These are phyloP conservation scores for Hyphopichia homilentoma DNA, from an alignment of 805 yeast genomes.

Conservation along the genomic window DNA sequence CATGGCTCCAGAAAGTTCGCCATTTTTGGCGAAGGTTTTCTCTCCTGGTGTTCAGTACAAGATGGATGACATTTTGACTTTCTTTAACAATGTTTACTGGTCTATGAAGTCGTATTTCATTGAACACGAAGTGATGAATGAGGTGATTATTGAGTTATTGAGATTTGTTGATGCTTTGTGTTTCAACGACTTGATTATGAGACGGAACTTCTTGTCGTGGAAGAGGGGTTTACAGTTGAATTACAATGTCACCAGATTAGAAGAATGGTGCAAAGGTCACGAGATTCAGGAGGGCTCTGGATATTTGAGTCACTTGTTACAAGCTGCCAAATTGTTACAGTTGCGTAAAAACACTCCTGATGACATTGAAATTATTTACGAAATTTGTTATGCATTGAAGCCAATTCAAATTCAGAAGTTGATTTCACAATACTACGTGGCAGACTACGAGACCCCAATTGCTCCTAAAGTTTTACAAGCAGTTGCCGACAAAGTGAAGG, in stretches of 20 bases:
- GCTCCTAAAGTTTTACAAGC: constrained; percentile 74
- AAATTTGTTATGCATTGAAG: constrained; percentile 88
- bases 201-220: constrained; percentile 94
- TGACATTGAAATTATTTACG: constrained; percentile 89
- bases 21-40: constrained; percentile 81
- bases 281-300: constrained; percentile 84
- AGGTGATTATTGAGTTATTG: constrained; percentile 77
- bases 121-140: constrained; percentile 79
- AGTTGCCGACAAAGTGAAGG: constrained; percentile 76
- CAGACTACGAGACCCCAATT: constrained; percentile 93
- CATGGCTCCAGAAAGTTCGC: constrained; percentile 76
- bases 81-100: constrained; percentile 88
- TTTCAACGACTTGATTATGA: constrained; percentile 92
- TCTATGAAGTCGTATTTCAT: constrained; percentile 88
- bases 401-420: constrained; percentile 95
- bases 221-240: constrained; percentile 95
- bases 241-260: constrained; percentile 92
- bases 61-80: constrained; percentile 91
- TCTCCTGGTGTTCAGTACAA: constrained; percentile 67
- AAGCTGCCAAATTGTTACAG: constrained; percentile 90
- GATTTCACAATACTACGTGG: constrained; percentile 82
- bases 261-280: constrained; percentile 97
- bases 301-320: constrained; percentile 80
- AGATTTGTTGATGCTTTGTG: constrained; percentile 88
- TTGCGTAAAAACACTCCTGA: constrained; percentile 83